phyloP scores from a whole-genome alignment of 1,284 basidiomycete species.

The Malassezia vespertilionis region DNA sequence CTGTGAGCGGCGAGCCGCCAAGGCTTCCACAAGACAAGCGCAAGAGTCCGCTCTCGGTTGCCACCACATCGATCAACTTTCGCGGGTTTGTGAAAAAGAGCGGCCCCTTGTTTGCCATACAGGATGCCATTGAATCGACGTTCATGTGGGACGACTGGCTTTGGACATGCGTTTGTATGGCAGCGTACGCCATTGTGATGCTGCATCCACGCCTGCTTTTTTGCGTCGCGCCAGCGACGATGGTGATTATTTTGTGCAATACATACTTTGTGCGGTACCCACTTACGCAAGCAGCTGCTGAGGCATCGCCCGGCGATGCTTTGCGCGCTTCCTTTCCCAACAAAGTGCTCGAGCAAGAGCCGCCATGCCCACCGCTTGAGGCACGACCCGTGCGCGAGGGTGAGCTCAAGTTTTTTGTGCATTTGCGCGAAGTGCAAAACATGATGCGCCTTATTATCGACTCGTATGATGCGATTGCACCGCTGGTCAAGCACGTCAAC shows the following conservation, averaged over 20 bases:
- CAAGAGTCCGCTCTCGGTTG: conserved; percentile 38
- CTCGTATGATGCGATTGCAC: conserved; percentile 38
- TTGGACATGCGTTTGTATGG: conserved; percentile 46
- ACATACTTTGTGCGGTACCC: conserved; percentile 21
- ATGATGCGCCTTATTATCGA: conserved; percentile 47
- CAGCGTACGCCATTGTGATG: conserved; percentile 9
- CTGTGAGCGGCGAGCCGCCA: conserved; percentile 30
- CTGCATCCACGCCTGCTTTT: conserved; percentile 38
- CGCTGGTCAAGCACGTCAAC: conserved; percentile 42
- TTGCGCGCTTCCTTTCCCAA: conserved; percentile 10
- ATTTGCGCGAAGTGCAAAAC: conserved; percentile 47
- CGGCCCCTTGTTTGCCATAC: conserved; percentile 44
- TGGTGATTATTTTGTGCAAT: conserved; percentile 32
- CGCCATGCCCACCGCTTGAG: conserved; percentile 26
- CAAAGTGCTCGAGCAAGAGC: conserved; percentile 19
- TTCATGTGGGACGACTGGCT: conserved; percentile 43
- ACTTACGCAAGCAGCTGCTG: conserved; percentile 17
- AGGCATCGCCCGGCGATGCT: conserved; percentile 19
- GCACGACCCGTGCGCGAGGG: conserved; percentile 42
- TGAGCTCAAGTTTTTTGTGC: conserved; percentile 40
- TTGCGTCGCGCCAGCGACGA: conserved; percentile 30
- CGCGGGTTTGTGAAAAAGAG: conserved; percentile 45
- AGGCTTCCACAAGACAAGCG: conserved; percentile 36
- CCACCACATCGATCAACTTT: conserved; percentile 42
- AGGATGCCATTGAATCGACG: conserved; percentile 42